Conservation (phyloP, 2,329 filamentous ascomycete genomes). For the Hypoxylon sp. region DNA sequence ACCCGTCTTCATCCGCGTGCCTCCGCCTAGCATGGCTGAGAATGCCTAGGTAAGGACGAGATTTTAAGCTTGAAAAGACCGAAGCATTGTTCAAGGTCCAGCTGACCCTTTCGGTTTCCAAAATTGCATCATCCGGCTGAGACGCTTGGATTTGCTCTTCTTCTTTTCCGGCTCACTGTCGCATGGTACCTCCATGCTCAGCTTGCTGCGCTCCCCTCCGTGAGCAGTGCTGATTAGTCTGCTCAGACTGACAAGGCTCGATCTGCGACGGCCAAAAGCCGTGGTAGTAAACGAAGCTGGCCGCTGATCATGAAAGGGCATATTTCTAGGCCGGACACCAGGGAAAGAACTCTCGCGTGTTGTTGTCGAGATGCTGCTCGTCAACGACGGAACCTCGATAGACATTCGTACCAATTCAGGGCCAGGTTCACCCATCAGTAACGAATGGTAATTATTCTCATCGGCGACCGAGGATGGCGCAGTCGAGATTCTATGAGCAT, state of each 20-base stretch:
- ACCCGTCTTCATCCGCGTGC: constrained; percentile 1
- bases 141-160: constrained; percentile 70
- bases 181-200: constrained; percentile 71
- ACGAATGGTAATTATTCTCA: constrained; percentile 73
- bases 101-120: constrained; percentile 69
- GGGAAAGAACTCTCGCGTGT: constrained; percentile 69
- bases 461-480: constrained; percentile 78
- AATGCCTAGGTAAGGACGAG: constrained; percentile 7
- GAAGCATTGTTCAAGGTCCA: constrained; percentile 31
- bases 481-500: constrained; percentile 76
- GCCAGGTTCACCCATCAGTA: constrained; percentile 76
- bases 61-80: constrained; percentile 12
- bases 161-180: constrained; percentile 66
- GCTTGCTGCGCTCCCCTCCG: constrained; percentile 76
- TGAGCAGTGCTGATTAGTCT: constrained; percentile 78
- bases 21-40: not conserved
- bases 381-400: constrained; percentile 75
- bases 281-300: constrained; percentile 69
- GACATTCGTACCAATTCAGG: constrained; percentile 74
- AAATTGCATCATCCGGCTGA: constrained; percentile 80
- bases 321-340: constrained; percentile 49
- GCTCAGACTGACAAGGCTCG: constrained; percentile 79
- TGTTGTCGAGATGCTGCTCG: constrained; percentile 80
- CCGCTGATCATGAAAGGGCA: constrained; percentile 60
- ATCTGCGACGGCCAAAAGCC: constrained; percentile 73